Base-by-base conservation (phyloP, 2,329 filamentous ascomycete genomes). In the Cercospora nicotianae region DNA sequence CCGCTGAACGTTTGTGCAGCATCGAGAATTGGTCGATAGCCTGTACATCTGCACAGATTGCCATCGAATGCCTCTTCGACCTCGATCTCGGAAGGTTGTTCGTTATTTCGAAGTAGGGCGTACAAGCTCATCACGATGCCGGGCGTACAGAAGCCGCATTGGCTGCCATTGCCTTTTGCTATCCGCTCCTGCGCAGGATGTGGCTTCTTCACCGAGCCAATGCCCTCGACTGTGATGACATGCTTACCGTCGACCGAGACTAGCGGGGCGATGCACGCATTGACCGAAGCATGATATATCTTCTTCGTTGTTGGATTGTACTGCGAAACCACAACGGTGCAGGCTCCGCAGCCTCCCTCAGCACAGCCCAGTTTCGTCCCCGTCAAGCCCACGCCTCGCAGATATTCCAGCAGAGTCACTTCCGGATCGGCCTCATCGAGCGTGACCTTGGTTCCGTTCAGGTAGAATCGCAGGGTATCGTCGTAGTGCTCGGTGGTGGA, bases 41-140 rank as follows among this genome's bases (percentile, higher is more conserved):
- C 95, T 0, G 95, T 99, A 80, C 95, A 99, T 63, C 95, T 88
- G 77, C 95, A 99, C 30, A 98, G 82, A 72, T 99, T 99, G 0
- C 95, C 95, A 79, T 99, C 95, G 75, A 98, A 98, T 0, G 94
- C 94, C 81, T 98, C 95, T 80, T 99, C 95, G 36, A 98, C 86
- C 31, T 96, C 92, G 73, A 92, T 87, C 75, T 94, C 88, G 2
- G 88, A 89, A 0, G 94, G 94, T 20, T 85, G 85, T 3, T 89
- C 84, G 72, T 94, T 91, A 76, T 98, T 98, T 68, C 95, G 87
- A 33, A 99, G 84, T 55, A 98, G 84, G 5, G 95, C 95, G 79
- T 99, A 99, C 65, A 98, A 81, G 78, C 94, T 97, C 89, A 98
- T 98, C 70, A 98, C 94, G 75, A 99, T 98, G 2, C 95, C 95